phyloP scores from a whole-genome alignment of 2,329 filamentous ascomycete species.

The Coniochaeta sp. region DNA sequence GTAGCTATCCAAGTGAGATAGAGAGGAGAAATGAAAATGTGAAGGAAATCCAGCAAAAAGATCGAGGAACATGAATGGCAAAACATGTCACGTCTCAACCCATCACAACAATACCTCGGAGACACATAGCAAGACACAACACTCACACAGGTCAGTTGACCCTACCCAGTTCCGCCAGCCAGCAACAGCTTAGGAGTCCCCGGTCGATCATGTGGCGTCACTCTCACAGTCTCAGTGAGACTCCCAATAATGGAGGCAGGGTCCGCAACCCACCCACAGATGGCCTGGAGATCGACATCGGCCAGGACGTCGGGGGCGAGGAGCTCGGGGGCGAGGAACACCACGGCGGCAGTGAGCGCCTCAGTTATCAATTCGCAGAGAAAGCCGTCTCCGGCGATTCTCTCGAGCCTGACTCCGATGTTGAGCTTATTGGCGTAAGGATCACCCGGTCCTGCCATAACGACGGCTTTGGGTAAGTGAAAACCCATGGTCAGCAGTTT shows the following conservation, averaged over 20 bases:
- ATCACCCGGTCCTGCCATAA: not conserved
- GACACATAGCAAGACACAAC: no score
- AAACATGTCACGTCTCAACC: no score
- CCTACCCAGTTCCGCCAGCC: no score
- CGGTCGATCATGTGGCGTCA: not conserved
- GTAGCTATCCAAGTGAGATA: no score
- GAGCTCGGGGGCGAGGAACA: not conserved
- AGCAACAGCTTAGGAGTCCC: no score
- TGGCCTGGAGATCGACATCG: not conserved
- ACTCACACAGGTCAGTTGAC: no score
- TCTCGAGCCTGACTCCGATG: not conserved
- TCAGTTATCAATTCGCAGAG: not conserved
- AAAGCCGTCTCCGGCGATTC: not conserved
- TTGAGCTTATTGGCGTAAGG: not conserved
- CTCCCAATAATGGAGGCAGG: not conserved
- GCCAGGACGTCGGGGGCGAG: not conserved
- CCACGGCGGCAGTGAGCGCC: not conserved
- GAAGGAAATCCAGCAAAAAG: no score
- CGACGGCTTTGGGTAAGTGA: not conserved
- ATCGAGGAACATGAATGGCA: no score
- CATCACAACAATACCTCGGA: no score
- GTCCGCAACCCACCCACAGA: not conserved
- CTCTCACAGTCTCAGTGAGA: not conserved
- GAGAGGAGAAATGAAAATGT: no score
- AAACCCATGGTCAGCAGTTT: not conserved